A percentile compares a stretch with the other conserved stretches of the same genome.
Evolutionary conservation across 2,329 filamentous ascomycete genomes (phyloP).

Genomic region (Amylocarpus encephaloides): DNA sequence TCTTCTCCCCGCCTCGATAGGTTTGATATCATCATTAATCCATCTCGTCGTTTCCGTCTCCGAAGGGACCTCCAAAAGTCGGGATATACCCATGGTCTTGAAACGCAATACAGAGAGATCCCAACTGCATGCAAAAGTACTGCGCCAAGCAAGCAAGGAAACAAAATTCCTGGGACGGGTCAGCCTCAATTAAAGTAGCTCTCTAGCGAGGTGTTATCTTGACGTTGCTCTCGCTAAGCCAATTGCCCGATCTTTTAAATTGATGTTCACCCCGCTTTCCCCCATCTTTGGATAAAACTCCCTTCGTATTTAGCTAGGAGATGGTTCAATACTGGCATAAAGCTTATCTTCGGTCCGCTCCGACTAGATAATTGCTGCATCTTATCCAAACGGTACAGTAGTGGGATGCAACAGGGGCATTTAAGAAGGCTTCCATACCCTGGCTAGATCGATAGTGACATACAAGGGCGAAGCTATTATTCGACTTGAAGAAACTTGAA

Average conservation of each 20-base stretch:
- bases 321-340: too few species aligned
- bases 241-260: background rate
- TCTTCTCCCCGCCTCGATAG: constrained; percentile 32
- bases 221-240: background rate
- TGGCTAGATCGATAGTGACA: too few species aligned
- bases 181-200: too few species aligned
- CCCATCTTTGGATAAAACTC: background rate
- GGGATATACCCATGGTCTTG: constrained; percentile 1
- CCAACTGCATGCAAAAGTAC: too few species aligned
- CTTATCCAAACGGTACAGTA: background rate
- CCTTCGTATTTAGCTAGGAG: too few species aligned
- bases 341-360: background rate
- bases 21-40: constrained; percentile 46
- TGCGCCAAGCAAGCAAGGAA: too few species aligned
- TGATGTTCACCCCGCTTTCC: background rate
- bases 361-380: background rate
- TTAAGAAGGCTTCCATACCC: too few species aligned
- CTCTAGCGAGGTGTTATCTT: too few species aligned
- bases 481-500: too few species aligned
- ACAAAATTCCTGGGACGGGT: background rate
- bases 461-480: too few species aligned
- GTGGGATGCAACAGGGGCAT: background rate
- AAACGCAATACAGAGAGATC: background rate
- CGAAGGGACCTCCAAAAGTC: constrained; percentile 7
- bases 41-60: constrained; percentile 28